Evolutionary conservation across 768 basidiomycete genomes (phyloP), one percentile per base, ranked within the genome.

Genomic region (Lanmaoa rubissima): DNA sequence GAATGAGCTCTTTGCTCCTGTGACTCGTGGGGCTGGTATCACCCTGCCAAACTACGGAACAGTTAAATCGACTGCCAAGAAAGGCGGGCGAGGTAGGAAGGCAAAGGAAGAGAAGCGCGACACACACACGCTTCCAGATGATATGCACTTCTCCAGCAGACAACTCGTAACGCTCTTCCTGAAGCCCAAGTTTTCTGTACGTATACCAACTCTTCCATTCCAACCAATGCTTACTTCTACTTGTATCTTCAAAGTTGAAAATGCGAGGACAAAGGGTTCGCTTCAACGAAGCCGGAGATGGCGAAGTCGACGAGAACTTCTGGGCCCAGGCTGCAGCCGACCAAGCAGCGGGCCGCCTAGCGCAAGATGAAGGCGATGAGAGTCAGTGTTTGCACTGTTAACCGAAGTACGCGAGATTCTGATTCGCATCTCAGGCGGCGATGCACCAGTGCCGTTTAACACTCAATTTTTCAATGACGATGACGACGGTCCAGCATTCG

Each of bases 401-500:
- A 24, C 8, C 14, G 1, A 46, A 42, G 14, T 16, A 28, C 11
- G 5, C 19, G n/a, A 39, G 10, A 21, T 58, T 47, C 61, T 61
- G 61, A 70, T 62, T 42, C 24, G 26, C 43, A 49, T 44, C 45
- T 43, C 35, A 69, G 76, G 67, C 10, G 77, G 78, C 45, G 86
- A 79, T 35, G 82, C 75, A 52, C 79, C 83, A 24, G 38, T 83
- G 6, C 95, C 94, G 0, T 97, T 97, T 74, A 90, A 90, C 63
- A 95, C 96, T 0, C 96, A 98, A 66, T 98, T 98, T 80, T 96
- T 98, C 83, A 87, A 94, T 60, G 94, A 97, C 56, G 92, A 91
- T 57, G 94, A 94, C 58, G 91, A 90, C 49, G 89, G 82, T 4
- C 84, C 83, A 51, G 82, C 82, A 13, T 86, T 84, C 61, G 89